phyloP scores from a whole-genome alignment of 2,329 filamentous ascomycete species.

The Coleophoma cylindrospora region DNA sequence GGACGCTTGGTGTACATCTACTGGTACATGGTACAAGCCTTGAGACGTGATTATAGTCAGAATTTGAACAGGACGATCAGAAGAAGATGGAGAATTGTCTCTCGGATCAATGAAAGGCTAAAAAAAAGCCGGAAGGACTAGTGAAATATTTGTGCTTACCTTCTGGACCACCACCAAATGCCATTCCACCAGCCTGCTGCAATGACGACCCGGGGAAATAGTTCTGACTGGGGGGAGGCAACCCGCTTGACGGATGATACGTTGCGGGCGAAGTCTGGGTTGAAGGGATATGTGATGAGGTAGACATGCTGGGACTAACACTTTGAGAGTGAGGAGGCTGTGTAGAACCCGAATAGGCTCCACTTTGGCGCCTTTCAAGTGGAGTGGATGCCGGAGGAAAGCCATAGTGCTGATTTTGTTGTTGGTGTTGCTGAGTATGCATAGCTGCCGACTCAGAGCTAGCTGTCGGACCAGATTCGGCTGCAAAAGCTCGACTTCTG shows the following conservation, averaged over 20 bases:
- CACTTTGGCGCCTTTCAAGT: constrained; percentile 25
- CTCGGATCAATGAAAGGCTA: constrained; percentile 23
- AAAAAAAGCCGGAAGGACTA: constrained; percentile 22
- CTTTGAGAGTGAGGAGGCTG: constrained; percentile 29
- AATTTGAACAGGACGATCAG: constrained; percentile 25
- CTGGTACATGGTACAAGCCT: constrained; percentile 57
- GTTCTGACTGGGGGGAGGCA: constrained; percentile 13
- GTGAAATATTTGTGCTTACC: constrained; percentile 27
- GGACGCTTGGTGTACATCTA: constrained; percentile 78
- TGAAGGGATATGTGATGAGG: constrained; percentile 38
- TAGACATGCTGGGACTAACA: constrained; percentile 40
- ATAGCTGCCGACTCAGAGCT: constrained; percentile 37
- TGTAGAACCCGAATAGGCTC: constrained; percentile 33
- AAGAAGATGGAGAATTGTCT: constrained; percentile 20
- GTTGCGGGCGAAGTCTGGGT: constrained; percentile 32
- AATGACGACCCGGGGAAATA: constrained; percentile 25
- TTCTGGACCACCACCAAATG: constrained; percentile 24
- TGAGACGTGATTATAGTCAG: constrained; percentile 38
- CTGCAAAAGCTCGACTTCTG: constrained; percentile 33
- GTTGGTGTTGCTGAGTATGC: constrained; percentile 23
- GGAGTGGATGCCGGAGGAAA: constrained; percentile 33
- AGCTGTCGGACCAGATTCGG: constrained; percentile 31
- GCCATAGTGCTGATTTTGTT: constrained; percentile 19
- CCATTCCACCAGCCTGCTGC: constrained; percentile 21
- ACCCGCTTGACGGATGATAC: constrained; percentile 18